Percentiles rank a stretch among this genome's conserved stretches.
Evolutionary conservation across 176 grass and related monocot species (phyloP).

Genomic region (Avena eriantha): DNA sequence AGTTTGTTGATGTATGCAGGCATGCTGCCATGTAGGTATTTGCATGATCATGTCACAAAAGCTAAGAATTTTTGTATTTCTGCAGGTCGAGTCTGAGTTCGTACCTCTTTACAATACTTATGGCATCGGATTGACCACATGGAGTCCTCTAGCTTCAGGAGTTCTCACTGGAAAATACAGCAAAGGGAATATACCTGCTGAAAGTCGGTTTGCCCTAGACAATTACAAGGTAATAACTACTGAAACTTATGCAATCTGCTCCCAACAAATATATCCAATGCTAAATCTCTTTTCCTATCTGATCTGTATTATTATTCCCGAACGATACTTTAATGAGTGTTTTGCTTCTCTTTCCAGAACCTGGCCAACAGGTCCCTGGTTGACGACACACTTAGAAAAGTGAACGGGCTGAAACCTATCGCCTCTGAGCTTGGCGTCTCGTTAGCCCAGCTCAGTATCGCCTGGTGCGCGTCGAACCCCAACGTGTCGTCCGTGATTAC

Average conservation of each 20-base stretch:
- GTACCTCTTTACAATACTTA: slow-evolving; percentile 83
- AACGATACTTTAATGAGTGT: neutral
- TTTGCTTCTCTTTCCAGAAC: slow-evolving; percentile 60
- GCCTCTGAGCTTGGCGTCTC: slow-evolving; percentile 81
- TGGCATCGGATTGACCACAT: slow-evolving; percentile 92
- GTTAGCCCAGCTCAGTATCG: slow-evolving; percentile 84
- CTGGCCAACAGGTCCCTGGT: slow-evolving; percentile 85
- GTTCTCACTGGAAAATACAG: slow-evolving; percentile 90
- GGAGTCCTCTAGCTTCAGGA: slow-evolving; percentile 95
- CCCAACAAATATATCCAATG: too few relatives aligned
- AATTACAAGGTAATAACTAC: slow-evolving; percentile 81
- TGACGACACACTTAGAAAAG: slow-evolving; percentile 85
- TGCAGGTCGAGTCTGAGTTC: slow-evolving; percentile 93
- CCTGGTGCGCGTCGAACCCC: slow-evolving; percentile 96
- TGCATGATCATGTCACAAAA: neutral
- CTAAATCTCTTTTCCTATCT: neutral
- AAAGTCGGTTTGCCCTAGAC: slow-evolving; percentile 92
- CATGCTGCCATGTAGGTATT: neutral
- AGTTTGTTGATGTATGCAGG: neutral
- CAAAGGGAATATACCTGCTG: slow-evolving; percentile 73
- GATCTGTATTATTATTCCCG: neutral
- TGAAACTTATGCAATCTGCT: neutral
- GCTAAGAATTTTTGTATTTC: slow-evolving; percentile 24
- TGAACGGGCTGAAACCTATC: slow-evolving; percentile 86
- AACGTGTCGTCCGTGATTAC: slow-evolving; percentile 97